A percentile compares a stretch with the other conserved stretches of the same genome.
These are phyloP conservation scores for Kalmusia sp. DNA, from an alignment of 2,329 filamentous ascomycete species.

Conservation along the genomic window DNA sequence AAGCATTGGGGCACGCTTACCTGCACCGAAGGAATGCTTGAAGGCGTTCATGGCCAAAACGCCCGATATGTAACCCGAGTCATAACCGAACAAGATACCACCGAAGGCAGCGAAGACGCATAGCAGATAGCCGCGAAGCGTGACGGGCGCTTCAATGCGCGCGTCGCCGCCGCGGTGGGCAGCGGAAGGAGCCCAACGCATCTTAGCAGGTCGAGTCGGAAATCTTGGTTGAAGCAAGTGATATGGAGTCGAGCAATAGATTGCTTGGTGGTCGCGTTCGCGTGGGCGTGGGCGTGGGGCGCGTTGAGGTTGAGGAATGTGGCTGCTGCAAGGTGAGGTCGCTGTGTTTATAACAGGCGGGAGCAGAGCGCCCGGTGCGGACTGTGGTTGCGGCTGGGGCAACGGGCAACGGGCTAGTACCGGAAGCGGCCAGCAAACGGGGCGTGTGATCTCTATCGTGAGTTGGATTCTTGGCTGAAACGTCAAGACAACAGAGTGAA, in stretches of 20 bases:
- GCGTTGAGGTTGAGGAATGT: constrained; percentile 6
- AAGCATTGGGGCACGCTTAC: constrained; percentile 41
- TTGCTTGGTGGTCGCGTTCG: not conserved
- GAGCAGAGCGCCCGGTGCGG: not conserved
- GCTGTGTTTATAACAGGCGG: constrained; percentile 15
- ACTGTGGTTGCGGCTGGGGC: not conserved
- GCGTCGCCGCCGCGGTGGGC: constrained; percentile 50
- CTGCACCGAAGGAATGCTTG: constrained; percentile 39
- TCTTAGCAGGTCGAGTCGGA: constrained; percentile 10
- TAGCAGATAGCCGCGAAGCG: constrained; percentile 53
- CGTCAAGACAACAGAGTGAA: not conserved
- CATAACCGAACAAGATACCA: constrained; percentile 78
- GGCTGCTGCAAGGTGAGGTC: not conserved
- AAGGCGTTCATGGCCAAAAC: constrained; percentile 57
- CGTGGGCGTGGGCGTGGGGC: not conserved
- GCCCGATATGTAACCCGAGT: constrained; percentile 77
- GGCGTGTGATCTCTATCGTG: constrained; percentile 8
- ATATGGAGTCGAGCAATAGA: not conserved
- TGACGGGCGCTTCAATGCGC: constrained; percentile 61
- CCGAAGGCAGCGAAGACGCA: constrained; percentile 59
- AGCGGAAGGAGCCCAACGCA: constrained; percentile 36
- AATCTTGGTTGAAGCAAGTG: constrained; percentile 1
- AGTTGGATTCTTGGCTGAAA: not conserved
- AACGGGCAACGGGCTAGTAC: not conserved
- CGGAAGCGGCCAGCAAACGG: not conserved